A percentile compares a stretch with the other conserved stretches of the same genome.
These are phyloP conservation scores for Yamadazyma phyllophila DNA, from an alignment of 805 yeast genomes.

Conservation along the genomic window DNA sequence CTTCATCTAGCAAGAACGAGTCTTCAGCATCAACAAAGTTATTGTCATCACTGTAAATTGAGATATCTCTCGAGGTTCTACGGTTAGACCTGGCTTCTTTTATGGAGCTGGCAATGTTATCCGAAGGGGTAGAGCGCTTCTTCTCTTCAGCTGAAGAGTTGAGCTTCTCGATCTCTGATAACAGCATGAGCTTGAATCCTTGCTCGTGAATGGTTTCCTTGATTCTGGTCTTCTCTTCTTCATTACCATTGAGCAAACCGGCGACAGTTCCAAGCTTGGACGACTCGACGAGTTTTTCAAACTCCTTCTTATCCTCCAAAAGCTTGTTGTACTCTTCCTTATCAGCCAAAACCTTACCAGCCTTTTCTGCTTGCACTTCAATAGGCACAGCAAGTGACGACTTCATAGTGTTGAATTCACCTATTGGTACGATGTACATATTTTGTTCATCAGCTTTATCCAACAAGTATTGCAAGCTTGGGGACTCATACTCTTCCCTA, in stretches of 20 bases:
- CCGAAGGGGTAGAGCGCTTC: conserved; percentile 6
- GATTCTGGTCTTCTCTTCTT: not conserved
- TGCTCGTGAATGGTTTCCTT: not conserved
- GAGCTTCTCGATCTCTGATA: conserved; percentile 5
- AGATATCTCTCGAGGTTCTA: conserved; percentile 14
- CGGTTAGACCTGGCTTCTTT: conserved; percentile 12
- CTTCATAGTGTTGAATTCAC: conserved; percentile 12
- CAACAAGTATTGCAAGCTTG: conserved; percentile 15
- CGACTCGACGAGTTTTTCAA: not conserved
- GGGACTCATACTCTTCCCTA: conserved; percentile 18
- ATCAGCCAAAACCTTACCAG: conserved; percentile 17
- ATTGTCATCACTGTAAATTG: conserved; percentile 14
- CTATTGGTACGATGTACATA: conserved; percentile 12
- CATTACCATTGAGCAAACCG: conserved; percentile 4
- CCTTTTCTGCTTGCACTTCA: conserved; percentile 14
- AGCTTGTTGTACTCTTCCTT: conserved; percentile 7
- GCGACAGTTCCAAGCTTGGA: conserved; percentile 6
- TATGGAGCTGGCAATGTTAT: conserved; percentile 11
- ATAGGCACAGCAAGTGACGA: conserved; percentile 15
- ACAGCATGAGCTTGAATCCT: conserved; percentile 7
- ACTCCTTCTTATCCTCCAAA: not conserved
- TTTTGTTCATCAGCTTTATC: conserved; percentile 11
- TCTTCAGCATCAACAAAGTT: conserved; percentile 29
- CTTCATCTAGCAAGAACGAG: conserved; percentile 25
- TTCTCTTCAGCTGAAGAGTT: not conserved